A percentile compares a stretch with the other conserved stretches of the same genome.
These are phyloP conservation scores for Dinochytrium kinnereticum DNA, from an alignment of 371 early-diverging fungal genomes.

Conservation along the genomic window DNA sequence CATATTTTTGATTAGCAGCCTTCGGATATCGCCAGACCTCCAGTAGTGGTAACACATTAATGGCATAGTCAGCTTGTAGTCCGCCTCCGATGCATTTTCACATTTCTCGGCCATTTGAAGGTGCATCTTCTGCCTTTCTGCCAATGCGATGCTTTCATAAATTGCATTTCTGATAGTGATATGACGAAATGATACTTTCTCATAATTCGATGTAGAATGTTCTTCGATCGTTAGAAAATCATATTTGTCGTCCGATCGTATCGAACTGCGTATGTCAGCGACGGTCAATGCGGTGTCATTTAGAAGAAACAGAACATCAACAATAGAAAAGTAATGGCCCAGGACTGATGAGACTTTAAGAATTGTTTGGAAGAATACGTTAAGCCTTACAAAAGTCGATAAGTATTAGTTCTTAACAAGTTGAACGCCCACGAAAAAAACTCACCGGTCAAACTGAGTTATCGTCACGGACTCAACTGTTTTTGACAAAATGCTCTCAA, in stretches of 20 bases:
- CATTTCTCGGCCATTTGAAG: not conserved
- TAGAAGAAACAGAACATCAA: not conserved
- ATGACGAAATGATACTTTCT: not conserved
- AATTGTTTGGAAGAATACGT: not conserved
- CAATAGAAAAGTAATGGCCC: constrained; percentile 13
- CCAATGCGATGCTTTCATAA: not conserved
- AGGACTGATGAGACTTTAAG: not conserved
- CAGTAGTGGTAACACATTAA: not conserved
- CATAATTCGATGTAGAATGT: not conserved
- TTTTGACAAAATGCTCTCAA: not conserved
- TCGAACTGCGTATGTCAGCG: not conserved
- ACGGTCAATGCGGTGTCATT: not conserved
- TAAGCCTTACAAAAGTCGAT: not conserved
- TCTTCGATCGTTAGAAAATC: not conserved
- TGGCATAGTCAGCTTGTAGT: not conserved
- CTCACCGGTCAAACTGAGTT: not conserved
- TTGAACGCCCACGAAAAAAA: not conserved
- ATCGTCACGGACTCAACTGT: not conserved
- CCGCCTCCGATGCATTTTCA: not conserved
- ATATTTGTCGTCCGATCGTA: not conserved
- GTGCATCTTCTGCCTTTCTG: not conserved
- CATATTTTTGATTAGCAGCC: not conserved
- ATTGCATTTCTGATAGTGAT: constrained; percentile 3
- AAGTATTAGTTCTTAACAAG: no score
- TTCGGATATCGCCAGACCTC: not conserved